A percentile compares a stretch with the other conserved stretches of the same genome.
These are phyloP conservation scores for Suhomyces sp. DNA, from an alignment of 805 yeast genomes.

Conservation along the genomic window DNA sequence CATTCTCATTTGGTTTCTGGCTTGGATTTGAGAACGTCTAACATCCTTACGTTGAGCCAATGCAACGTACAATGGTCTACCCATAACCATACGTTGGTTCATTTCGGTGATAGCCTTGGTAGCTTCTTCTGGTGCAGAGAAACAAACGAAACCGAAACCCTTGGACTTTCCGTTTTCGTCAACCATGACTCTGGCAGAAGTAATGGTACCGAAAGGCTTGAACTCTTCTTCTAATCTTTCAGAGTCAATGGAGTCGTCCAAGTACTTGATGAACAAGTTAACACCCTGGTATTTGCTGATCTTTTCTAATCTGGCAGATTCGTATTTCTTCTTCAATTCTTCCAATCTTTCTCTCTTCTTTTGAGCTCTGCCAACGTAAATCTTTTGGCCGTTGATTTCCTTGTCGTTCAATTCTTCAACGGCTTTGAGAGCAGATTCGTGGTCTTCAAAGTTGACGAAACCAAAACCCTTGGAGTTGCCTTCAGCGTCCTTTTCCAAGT, in stretches of 20 bases:
- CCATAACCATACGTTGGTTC: conserved; percentile 93
- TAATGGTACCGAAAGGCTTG: conserved; percentile 88
- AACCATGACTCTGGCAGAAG: conserved; percentile 94
- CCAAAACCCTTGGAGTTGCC: conserved; percentile 96
- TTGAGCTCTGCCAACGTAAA: conserved; percentile 98
- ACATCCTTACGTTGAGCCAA: conserved; percentile 98
- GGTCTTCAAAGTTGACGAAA: conserved; percentile 86
- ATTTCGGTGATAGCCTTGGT: conserved; percentile 96
- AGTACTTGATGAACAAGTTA: conserved; percentile 93
- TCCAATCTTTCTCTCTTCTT: conserved; percentile 97
- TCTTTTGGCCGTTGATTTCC: conserved; percentile 79
- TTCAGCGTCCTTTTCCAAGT: conserved; percentile 74
- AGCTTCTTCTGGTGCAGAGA: conserved; percentile 97
- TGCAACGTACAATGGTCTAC: conserved; percentile 97
- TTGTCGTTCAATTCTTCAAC: conserved; percentile 87
- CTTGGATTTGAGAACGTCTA: conserved; percentile 94
- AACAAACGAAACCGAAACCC: conserved; percentile 98
- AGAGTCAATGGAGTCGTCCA: conserved; percentile 90
- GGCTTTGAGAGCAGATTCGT: conserved; percentile 85
- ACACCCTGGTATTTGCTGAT: conserved; percentile 95
- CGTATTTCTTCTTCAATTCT: conserved; percentile 93
- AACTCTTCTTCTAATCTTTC: conserved; percentile 90
- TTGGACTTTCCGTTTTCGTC: conserved; percentile 93
- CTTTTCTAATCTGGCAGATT: conserved; percentile 86
- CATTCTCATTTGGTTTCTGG: conserved; percentile 96